Base-by-base conservation (phyloP, 169 alveolate genomes). In the Eimeria brunetti region DNA sequence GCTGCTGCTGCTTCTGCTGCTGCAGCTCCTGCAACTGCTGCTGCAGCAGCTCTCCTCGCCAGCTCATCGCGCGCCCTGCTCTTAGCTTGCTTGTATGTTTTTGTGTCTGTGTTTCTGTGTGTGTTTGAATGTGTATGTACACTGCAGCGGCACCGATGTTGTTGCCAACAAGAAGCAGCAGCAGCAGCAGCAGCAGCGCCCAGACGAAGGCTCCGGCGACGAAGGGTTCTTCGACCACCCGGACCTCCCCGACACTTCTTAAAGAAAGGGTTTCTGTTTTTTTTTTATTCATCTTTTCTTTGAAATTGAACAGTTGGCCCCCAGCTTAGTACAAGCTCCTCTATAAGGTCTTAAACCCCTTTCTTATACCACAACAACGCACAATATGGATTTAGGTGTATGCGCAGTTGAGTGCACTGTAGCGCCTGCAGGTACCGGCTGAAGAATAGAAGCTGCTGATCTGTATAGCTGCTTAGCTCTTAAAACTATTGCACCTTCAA, bases 201-300 rank as follows among this genome's bases (percentile, higher is more conserved):
- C 73, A 33, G 90, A 83, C 7, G 90, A 83, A 27, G 53, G 53
- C 12, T 24, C 90, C 53, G 90, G 73, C 11, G 90, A 83, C 67
- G 88, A 78, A 58, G 73, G 73, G n/a, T 83, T 83, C 90, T 53
- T 83, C 51, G 90, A 83, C 9, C 90, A 83, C 56, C 90, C 69
- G 1, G 90, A 83, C 76, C 90, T 83, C 22, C 90, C 90, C 0
- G 20, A 2, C 38, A 20, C 44, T 73, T 69, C n/a, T n/a, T n/a
- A n/a, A n/a, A n/a, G n/a, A n/a, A n/a, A n/a, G n/a, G n/a, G n/a
- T n/a, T n/a, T n/a, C n/a, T n/a, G n/a, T n/a, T n/a, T n/a, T n/a
- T n/a, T n/a, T n/a, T n/a, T n/a, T n/a, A n/a, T n/a, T n/a, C n/a
- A n/a, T n/a, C n/a, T n/a, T n/a, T n/a, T n/a, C n/a, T n/a, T n/a